phyloP scores from a whole-genome alignment of 73 alveolate genomes.

The Symbiodinium pilosum region DNA sequence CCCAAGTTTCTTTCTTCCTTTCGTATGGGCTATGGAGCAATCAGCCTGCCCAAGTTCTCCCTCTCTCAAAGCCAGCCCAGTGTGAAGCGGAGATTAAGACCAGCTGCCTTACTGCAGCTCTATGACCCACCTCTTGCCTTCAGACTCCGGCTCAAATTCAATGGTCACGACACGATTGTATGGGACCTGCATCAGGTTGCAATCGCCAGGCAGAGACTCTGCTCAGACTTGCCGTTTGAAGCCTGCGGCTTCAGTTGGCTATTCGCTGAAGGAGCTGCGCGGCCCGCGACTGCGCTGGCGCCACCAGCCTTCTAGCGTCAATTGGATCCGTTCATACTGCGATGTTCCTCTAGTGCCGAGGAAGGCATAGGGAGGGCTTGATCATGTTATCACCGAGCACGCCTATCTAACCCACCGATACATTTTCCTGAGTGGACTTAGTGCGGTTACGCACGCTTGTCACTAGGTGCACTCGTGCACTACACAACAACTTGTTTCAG shows the following conservation, averaged over 20 bases:
- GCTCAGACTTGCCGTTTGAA: too few species aligned
- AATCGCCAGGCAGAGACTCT: not conserved
- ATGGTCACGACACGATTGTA: not conserved
- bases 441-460: too few species aligned
- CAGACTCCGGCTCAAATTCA: not conserved
- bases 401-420: too few species aligned
- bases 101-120: too few species aligned
- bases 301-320: not conserved
- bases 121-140: not conserved
- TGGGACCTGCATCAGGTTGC: not conserved
- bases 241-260: not conserved
- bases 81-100: too few species aligned
- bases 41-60: not conserved
- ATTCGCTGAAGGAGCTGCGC: not conserved
- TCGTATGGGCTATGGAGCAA: not conserved
- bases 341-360: too few species aligned
- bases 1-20: not conserved
- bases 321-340: too few species aligned
- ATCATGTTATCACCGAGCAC: too few species aligned
- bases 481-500: too few species aligned
- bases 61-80: not conserved
- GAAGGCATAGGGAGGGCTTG: too few species aligned
- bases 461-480: too few species aligned
- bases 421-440: too few species aligned
- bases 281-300: not conserved